phyloP scores from a whole-genome alignment of 106 monocot genomes.

The Allium fistulosum region DNA sequence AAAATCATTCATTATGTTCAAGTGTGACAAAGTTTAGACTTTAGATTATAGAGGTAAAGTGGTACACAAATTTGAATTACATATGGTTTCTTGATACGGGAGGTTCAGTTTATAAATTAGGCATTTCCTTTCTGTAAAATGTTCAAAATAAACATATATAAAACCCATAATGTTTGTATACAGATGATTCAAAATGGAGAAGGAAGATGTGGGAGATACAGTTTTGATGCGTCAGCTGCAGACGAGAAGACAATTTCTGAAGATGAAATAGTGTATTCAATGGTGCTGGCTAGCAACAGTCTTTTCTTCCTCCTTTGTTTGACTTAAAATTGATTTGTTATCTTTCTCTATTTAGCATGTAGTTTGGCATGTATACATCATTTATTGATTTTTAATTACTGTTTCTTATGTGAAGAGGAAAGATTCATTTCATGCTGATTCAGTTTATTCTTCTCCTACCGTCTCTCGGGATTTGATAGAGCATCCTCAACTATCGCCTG shows the following conservation, averaged over 20 bases:
- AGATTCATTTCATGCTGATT: slow-evolving; percentile 35
- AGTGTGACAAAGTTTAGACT: no score
- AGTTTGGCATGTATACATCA: neutral
- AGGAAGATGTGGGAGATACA: slow-evolving; percentile 24
- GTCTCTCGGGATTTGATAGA: slow-evolving; percentile 29
- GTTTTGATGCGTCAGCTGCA: slow-evolving; percentile 1
- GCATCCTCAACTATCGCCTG: slow-evolving; percentile 54
- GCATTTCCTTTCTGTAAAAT: no score
- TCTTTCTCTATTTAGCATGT: neutral
- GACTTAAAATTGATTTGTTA: neutral
- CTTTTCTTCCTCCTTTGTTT: neutral
- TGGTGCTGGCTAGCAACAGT: slow-evolving; percentile 22
- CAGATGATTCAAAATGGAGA: slow-evolving; percentile 69
- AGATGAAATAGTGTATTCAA: slow-evolving; percentile 56
- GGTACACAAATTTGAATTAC: no score
- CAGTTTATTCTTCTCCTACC: slow-evolving; percentile 12
- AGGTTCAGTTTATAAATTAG: no score
- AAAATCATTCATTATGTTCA: no score
- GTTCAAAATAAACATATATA: no score
- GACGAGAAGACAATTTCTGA: slow-evolving; percentile 81
- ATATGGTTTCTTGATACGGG: no score
- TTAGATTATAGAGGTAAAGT: no score
- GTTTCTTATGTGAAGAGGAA: slow-evolving; percentile 31
- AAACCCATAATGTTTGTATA: neutral
- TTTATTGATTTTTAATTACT: neutral